Conservation (phyloP, 176 grass and related monocot genomes). For the Oryza glumipatula region DNA sequence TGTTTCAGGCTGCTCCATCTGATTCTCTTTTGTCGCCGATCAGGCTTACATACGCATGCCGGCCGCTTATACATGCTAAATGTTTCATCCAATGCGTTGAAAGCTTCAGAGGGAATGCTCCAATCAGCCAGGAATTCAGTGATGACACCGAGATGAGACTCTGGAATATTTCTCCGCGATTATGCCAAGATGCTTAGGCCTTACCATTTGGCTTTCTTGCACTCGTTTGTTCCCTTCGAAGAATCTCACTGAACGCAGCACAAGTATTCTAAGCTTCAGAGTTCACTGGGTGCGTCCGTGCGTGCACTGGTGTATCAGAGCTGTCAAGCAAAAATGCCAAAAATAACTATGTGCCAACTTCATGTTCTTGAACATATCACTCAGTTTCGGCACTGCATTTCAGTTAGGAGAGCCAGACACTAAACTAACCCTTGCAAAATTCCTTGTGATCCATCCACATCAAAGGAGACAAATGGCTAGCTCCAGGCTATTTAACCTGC, state of each 20-base stretch:
- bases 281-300: background rate
- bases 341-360: background rate
- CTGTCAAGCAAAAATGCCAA: slow-evolving; percentile 12
- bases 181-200: slow-evolving; percentile 29
- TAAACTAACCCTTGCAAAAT: background rate
- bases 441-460: background rate
- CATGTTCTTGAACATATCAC: background rate
- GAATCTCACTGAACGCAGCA: background rate
- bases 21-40: slow-evolving; percentile 48
- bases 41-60: background rate
- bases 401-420: background rate
- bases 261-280: background rate
- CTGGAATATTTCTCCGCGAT: background rate
- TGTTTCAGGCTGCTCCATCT: background rate
- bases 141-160: background rate
- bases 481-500: slow-evolving; percentile 10
- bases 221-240: slow-evolving; percentile 18
- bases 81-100: slow-evolving; percentile 9
- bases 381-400: background rate
- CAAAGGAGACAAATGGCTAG: slow-evolving; percentile 10
- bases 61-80: background rate
- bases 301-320: background rate
- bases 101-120: slow-evolving; percentile 7
- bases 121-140: background rate
- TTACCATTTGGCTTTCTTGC: slow-evolving; percentile 45